Conservation (phyloP, 768 basidiomycete genomes). For the Lentinus tigrinus region DNA sequence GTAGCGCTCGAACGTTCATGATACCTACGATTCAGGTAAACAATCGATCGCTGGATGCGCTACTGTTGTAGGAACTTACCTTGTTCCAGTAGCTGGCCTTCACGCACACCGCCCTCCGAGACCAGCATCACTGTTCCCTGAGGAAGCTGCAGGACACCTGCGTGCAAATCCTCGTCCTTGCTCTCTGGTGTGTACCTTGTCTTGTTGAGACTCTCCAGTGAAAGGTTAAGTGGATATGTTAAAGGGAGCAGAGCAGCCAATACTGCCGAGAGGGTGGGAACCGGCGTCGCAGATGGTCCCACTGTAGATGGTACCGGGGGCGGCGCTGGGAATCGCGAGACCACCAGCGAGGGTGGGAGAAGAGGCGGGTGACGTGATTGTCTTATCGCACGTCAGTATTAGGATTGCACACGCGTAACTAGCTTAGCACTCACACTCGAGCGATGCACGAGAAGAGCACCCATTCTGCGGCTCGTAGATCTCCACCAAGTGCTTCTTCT, state of each 20-base stretch:
- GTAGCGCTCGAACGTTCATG: conserved; percentile 59
- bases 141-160: conserved; percentile 74
- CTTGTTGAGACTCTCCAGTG: conserved; percentile 60
- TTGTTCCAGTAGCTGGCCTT: conserved; percentile 62
- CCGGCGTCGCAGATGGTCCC: not conserved
- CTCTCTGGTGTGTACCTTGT: conserved; percentile 60
- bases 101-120: conserved; percentile 64
- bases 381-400: conserved; percentile 36
- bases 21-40: conserved; percentile 44
- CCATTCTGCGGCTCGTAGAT: conserved; percentile 72
- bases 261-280: conserved; percentile 52
- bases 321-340: conserved; percentile 61
- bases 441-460: conserved; percentile 59
- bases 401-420: not conserved
- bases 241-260: conserved; percentile 62
- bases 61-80: conserved; percentile 25
- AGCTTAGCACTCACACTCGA: conserved; percentile 53
- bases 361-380: conserved; percentile 67
- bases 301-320: conserved; percentile 20
- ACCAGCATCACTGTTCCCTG: conserved; percentile 57
- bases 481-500: conserved; percentile 64
- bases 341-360: conserved; percentile 62
- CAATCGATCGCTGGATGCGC: not conserved
- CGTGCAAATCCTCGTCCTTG: conserved; percentile 70
- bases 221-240: conserved; percentile 54